Evolutionary conservation across 1,139 yeast genomes (phyloP).

Genomic region (Candida anutae): DNA sequence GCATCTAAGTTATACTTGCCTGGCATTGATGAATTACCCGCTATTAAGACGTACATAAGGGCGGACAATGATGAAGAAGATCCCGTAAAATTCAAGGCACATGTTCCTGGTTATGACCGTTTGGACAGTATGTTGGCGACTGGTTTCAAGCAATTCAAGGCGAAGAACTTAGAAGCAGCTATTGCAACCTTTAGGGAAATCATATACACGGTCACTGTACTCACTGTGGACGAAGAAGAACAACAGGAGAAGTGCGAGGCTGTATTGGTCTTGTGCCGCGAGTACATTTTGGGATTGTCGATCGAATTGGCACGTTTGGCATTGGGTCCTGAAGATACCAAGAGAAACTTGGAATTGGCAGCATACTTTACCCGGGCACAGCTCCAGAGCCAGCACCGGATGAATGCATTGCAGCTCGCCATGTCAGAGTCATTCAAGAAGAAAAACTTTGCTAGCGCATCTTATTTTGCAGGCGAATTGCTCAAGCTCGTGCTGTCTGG

Average conservation of each 20-base stretch:
- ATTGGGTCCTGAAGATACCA: slow-evolving; percentile 59
- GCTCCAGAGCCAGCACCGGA: slow-evolving; percentile 74
- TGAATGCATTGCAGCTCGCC: slow-evolving; percentile 89
- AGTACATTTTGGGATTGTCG: slow-evolving; percentile 85
- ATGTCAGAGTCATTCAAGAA: slow-evolving; percentile 86
- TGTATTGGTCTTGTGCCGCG: slow-evolving; percentile 68
- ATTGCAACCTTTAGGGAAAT: slow-evolving; percentile 71
- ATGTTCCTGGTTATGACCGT: slow-evolving; percentile 66
- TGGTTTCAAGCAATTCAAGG: slow-evolving; percentile 78
- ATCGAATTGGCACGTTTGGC: slow-evolving; percentile 86
- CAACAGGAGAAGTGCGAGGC: slow-evolving; percentile 74
- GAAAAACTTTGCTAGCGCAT: slow-evolving; percentile 83
- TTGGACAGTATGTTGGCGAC: slow-evolving; percentile 58
- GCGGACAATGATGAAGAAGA: slow-evolving; percentile 52
- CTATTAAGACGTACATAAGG: slow-evolving; percentile 64
- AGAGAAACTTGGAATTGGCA: slow-evolving; percentile 88
- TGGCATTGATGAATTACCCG: slow-evolving; percentile 62
- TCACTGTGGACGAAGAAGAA: slow-evolving; percentile 64
- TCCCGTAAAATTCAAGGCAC: slow-evolving; percentile 52
- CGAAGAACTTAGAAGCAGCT: slow-evolving; percentile 77
- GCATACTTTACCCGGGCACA: slow-evolving; percentile 88
- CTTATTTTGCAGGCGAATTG: slow-evolving; percentile 82
- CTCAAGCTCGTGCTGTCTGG: slow-evolving; percentile 63
- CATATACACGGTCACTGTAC: slow-evolving; percentile 65
- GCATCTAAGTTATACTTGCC: slow-evolving; percentile 71